These are phyloP conservation scores for Pythium vanterpoolii DNA, from an alignment of 352 stramenopile species.

Conservation along the genomic window DNA sequence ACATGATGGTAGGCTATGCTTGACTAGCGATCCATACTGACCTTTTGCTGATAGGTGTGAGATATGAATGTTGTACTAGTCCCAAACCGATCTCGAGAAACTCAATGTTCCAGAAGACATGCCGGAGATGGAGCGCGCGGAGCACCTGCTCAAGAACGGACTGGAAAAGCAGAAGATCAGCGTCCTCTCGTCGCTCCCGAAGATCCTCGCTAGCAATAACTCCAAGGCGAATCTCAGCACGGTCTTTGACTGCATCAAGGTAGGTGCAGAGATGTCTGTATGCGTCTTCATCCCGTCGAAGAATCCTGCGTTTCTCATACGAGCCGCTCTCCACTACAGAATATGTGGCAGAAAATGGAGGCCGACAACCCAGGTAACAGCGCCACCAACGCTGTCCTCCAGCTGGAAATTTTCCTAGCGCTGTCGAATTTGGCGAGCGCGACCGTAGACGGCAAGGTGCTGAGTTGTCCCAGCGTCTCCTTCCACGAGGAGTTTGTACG, in stretches of 20 bases:
- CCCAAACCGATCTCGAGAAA: slow-evolving; percentile 78
- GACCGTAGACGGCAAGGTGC: slow-evolving; percentile 70
- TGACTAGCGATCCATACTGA: neutral
- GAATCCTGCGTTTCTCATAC: neutral
- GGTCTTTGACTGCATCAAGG: slow-evolving; percentile 77
- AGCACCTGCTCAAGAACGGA: slow-evolving; percentile 72
- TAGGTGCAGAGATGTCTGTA: too few species aligned
- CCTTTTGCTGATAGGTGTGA: neutral
- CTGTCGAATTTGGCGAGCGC: slow-evolving; percentile 50
- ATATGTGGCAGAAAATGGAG: slow-evolving; percentile 66
- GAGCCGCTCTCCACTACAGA: neutral
- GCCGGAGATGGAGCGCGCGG: slow-evolving; percentile 71
- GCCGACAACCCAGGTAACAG: slow-evolving; percentile 34
- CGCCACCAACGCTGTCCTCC: slow-evolving; percentile 25
- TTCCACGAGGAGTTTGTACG: slow-evolving; percentile 68
- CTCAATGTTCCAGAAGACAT: slow-evolving; percentile 85
- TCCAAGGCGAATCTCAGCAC: slow-evolving; percentile 62
- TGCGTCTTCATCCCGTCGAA: too few species aligned
- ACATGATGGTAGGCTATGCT: slow-evolving; percentile 49
- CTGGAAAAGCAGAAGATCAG: slow-evolving; percentile 83
- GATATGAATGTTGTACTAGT: slow-evolving; percentile 29
- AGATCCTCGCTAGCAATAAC: slow-evolving; percentile 70
- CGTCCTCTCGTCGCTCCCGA: slow-evolving; percentile 61
- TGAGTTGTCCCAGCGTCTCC: slow-evolving; percentile 46
- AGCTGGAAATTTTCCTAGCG: slow-evolving; percentile 60